Evolutionary conservation across 495 filamentous ascomycete genomes (phyloP), one percentile per base, ranked within the genome.

Genomic region (Neurospora sp.): DNA sequence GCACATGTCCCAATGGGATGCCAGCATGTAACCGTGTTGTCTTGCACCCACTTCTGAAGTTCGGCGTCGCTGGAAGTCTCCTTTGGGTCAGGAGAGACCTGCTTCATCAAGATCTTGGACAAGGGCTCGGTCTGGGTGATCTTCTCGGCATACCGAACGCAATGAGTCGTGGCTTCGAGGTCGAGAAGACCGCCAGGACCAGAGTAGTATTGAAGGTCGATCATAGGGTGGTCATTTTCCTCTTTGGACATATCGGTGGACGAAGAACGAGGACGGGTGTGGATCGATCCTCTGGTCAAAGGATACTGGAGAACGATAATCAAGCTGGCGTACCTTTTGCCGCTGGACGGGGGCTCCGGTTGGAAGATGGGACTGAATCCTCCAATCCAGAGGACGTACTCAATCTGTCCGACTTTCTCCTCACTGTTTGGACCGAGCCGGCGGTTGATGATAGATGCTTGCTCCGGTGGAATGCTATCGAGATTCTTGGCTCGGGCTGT

Each of bases 271-370:
- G 81, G 73, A 2, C 69, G 76, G 70, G 89, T 83, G 54, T 89
- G 86, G 37, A 88, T 79, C 35, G 77, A 82, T 0, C 88, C 87
- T 12, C 79, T 75, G 0, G 85, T 85, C 48, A 87, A 87, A 0
- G 87, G 87, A 71, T 86, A 85, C 75, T 88, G 86, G 5, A 88
- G 79, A 77, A 89, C 87, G 75, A 85, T 83, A 5, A 86, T 73
- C 81, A 89, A 82, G 10, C 84, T 87, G 6, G 77, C 84, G 71
- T 88, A 88, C 71, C 85, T 84, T 72, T 86, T 88, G 10, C 78
- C 81, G 0, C 59, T 70, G 0, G 70, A 48, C 1, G 81, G 76
- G 20, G 46, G 46, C n/a, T 81, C 72, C 0, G 82, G 79, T 2
- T 71, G 62, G 72, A 82, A 85, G 39, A 79, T 80, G 18, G 84